These are phyloP conservation scores for Zymoseptoria tritici DNA, from an alignment of 2,329 filamentous ascomycete species.

Conservation along the genomic window DNA sequence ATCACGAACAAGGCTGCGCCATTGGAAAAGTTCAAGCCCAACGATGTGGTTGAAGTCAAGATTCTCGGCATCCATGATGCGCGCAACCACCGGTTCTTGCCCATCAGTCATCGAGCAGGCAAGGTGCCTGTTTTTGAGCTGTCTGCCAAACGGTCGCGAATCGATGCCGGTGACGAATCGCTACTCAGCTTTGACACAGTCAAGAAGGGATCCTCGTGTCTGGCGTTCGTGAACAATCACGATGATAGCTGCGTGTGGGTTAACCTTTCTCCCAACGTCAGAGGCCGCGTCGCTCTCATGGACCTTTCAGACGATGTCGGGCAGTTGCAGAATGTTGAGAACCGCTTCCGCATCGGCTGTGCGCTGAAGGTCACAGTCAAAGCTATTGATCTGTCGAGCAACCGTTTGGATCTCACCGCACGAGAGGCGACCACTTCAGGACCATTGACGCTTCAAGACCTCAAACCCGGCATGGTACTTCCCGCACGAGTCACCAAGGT, in stretches of 20 bases:
- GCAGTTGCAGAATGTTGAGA: slow-evolving; percentile 63
- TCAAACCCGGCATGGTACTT: slow-evolving; percentile 73
- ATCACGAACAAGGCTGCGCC: slow-evolving; percentile 77
- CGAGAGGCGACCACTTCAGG: slow-evolving; percentile 34
- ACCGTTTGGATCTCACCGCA: slow-evolving; percentile 66
- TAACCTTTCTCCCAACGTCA: slow-evolving; percentile 78
- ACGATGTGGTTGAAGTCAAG: slow-evolving; percentile 65
- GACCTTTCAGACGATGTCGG: slow-evolving; percentile 85
- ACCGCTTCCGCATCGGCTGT: slow-evolving; percentile 83
- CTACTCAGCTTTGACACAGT: slow-evolving; percentile 66
- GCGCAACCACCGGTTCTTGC: slow-evolving; percentile 81
- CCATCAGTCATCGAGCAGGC: slow-evolving; percentile 75
- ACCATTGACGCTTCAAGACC: slow-evolving; percentile 58
- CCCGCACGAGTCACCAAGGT: slow-evolving; percentile 79
- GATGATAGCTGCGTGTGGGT: slow-evolving; percentile 77
- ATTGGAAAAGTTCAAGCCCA: slow-evolving; percentile 63
- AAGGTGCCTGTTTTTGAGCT: slow-evolving; percentile 79
- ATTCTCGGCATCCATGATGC: slow-evolving; percentile 85
- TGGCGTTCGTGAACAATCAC: slow-evolving; percentile 89
- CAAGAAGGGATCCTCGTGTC: slow-evolving; percentile 60
- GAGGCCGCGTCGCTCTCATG: slow-evolving; percentile 72
- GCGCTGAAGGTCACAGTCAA: slow-evolving; percentile 75
- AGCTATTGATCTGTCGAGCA: slow-evolving; percentile 62
- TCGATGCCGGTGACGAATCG: slow-evolving; percentile 43
- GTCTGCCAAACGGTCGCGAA: slow-evolving; percentile 58